Evolutionary conservation across 2,329 filamentous ascomycete genomes (phyloP), one percentile per base, ranked within the genome.

Genomic region (Ascochyta koolunga): DNA sequence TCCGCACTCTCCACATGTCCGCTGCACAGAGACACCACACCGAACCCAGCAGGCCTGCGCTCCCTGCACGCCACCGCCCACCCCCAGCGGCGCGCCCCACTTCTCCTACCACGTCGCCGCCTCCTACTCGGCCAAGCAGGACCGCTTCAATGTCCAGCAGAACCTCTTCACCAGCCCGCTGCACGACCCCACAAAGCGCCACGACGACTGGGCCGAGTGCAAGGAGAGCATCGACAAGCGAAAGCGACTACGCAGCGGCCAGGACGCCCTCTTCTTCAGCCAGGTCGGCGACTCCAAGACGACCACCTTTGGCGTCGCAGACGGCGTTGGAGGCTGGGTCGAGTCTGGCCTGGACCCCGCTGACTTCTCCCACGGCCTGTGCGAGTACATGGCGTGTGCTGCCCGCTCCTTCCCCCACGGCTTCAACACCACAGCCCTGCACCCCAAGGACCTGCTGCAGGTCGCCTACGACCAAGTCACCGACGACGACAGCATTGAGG

Each of bases 251-350:
- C 88, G 86, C 54, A 95, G 90, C 44, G 95, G 95, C 15, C 93
- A 99, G 76, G 95, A 99, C 82, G 91, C 95, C 53, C 98, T 97
- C 79, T 99, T 99, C 76, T 89, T 95, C 65, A 76, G 89, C 69
- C 86, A 87, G 21, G 80, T 97, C n/a, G 90, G 89, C 45, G 84
- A 86, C 59, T 83, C 83, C 1, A 82, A 86, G 32, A 82, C 86
- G 35, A 84, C 96, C 10, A 91, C 93, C 0, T 88, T 99, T 64
- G 95, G 91, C 16, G 85, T 99, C 21, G 92, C 93, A 47, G 95
- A 99, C 72, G 95, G 95, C 10, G 95, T 99, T 0, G 95, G 95
- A 41, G 95, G 95, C 31, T 99, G 95, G 93, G 86, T 89, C 59
- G 90, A 96, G 65, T 93, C 89, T 33, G 92, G 92, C 38, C 88